Evolutionary conservation across 2,329 filamentous ascomycete species (phyloP).

Genomic region (Alternaria atra): DNA sequence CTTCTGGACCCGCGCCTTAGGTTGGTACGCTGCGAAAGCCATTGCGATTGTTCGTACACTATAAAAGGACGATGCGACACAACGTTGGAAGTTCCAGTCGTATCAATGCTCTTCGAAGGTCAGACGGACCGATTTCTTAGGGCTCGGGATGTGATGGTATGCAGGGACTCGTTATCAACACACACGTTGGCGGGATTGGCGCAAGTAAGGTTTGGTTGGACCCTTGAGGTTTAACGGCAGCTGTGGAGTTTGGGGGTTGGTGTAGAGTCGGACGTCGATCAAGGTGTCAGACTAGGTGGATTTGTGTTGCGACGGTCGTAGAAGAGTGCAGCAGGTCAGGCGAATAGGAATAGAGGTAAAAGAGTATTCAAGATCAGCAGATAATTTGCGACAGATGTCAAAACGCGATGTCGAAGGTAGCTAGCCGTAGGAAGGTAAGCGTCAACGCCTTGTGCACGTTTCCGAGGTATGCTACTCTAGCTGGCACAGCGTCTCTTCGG

Average conservation of each 20-base stretch:
- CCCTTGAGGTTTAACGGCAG: slow-evolving; percentile 5
- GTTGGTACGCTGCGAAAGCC: slow-evolving; percentile 46
- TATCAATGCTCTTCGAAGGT: background rate
- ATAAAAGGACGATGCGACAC: slow-evolving; percentile 20
- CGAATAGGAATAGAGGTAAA: slow-evolving; percentile 17
- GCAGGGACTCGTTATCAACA: slow-evolving; percentile 4
- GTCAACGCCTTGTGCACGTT: slow-evolving; percentile 10
- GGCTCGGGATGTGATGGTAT: slow-evolving; percentile 6
- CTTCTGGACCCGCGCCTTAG: slow-evolving; percentile 53
- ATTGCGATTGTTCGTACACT: slow-evolving; percentile 25
- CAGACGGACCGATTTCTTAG: background rate
- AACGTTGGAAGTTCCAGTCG: slow-evolving; percentile 1
- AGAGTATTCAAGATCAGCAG: slow-evolving; percentile 35
- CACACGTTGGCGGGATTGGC: slow-evolving; percentile 7
- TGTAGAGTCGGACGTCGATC: slow-evolving; percentile 5
- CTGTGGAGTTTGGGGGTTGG: slow-evolving; percentile 1
- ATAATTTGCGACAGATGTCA: slow-evolving; percentile 41
- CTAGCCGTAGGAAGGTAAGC: slow-evolving; percentile 29
- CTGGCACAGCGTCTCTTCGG: slow-evolving; percentile 7
- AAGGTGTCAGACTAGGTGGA: slow-evolving; percentile 2
- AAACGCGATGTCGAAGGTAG: slow-evolving; percentile 30
- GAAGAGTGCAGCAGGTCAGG: slow-evolving; percentile 2
- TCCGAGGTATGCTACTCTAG: slow-evolving; percentile 5
- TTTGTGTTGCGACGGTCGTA: slow-evolving; percentile 4
- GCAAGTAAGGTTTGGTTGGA: slow-evolving; percentile 2